Percentiles rank a stretch among this genome's conserved stretches.
These are phyloP conservation scores for Magnusiomyces ingens DNA, from an alignment of 1,139 yeast genomes.

Conservation along the genomic window DNA sequence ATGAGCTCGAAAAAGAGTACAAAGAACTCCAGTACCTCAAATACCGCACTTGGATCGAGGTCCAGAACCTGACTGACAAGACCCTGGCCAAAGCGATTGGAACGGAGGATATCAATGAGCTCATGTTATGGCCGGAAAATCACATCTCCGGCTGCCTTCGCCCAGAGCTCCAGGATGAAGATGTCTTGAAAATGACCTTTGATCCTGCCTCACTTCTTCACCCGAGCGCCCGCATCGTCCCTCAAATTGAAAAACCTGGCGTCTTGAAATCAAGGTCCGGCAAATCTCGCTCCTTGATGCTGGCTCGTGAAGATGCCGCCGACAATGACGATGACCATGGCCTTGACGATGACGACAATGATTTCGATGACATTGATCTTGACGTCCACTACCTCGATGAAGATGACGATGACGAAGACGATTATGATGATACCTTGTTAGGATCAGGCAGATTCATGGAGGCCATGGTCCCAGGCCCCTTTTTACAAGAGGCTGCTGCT, in stretches of 20 bases:
- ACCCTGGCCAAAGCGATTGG: constrained; percentile 34
- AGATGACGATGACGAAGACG: neutral
- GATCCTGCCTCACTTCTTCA: neutral
- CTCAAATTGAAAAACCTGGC: neutral
- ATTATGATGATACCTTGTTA: too few relatives aligned
- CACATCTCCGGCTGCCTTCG: neutral
- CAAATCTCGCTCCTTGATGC: too few relatives aligned
- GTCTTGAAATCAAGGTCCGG: neutral
- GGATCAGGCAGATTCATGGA: too few relatives aligned
- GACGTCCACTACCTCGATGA: neutral
- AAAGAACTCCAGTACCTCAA: constrained; percentile 35
- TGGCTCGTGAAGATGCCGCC: neutral
- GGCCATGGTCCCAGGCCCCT: too few relatives aligned
- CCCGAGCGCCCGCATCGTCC: neutral
- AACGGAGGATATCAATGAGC: constrained; percentile 14
- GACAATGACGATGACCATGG: neutral
- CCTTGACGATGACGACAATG: neutral
- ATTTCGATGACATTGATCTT: neutral
- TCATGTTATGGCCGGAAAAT: constrained; percentile 7
- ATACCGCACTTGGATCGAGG: constrained; percentile 47
- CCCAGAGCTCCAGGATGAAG: constrained; percentile 2
- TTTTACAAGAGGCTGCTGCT: too few relatives aligned
- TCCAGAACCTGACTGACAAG: constrained; percentile 52
- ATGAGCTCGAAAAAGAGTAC: constrained; percentile 41
- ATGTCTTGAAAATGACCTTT: neutral